Base-by-base conservation (phyloP, 768 basidiomycete species). In the Phanerodontia chrysosporium region DNA sequence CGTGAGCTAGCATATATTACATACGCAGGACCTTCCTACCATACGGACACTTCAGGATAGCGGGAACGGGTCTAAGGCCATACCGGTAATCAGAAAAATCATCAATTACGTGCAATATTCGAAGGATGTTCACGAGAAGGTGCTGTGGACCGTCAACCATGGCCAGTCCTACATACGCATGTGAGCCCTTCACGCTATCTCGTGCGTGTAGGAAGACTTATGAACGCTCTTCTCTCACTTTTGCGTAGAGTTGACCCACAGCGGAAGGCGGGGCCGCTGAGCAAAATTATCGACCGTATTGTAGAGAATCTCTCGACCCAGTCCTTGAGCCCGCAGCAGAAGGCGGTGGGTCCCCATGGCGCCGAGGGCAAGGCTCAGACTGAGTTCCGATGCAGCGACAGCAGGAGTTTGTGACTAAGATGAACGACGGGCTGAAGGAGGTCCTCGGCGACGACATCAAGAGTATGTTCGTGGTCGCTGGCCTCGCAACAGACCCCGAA, bases 401-500 rank as follows among this genome's bases (percentile, higher is more conserved):
- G 16, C n/a, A 21, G 12, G 58, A 59, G 24, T 18, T 55, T 21
- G 6, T 44, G 9, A 25, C 25, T n/a, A 55, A 53, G 18, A 14
- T 55, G 39, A 7, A 35, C 6, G 30, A 46, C 22, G 45, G 32
- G n/a, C 7, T 52, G 9, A 51, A 58, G n/a, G 45, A 53, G 14
- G 51, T 36, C 6, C 44, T 63, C 12, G 62, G 57, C 12, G 51
- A 49, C 51, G n/a, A 49, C 18, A 3, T 46, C 9, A 24, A 27
- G 3, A 22, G 48, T 25, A 48, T 63, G 55, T 28, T 63, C 3
- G 49, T 60, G 22, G 6, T 60, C 3, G 27, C 12, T 3, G 29
- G 21, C 25, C 44, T 60, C 2, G 56, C 52, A 1, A 63, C 62
- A 6, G 44, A 36, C 2, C 56, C 58, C 1, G 51, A 14, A 35